Evolutionary conservation across 129 eudicot genomes (phyloP), one percentile per base, ranked within the genome.

Genomic region (Arctium minus): DNA sequence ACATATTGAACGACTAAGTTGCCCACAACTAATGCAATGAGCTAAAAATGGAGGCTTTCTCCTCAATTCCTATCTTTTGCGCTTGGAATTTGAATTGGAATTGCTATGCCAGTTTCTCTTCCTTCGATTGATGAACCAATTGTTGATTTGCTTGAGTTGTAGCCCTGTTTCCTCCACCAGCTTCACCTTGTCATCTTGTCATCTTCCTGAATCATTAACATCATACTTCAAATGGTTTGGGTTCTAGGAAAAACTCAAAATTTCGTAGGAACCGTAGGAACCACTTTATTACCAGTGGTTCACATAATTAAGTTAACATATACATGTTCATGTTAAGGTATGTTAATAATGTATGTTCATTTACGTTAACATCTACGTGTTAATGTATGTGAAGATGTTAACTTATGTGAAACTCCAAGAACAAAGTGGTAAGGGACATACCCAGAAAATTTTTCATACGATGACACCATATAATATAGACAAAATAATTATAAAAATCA

Each of bases 141-240:
- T n/a, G n/a, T n/a, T n/a, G n/a, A n/a, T n/a, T 53, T 91, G 96
- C 86, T 91, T 91, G 36, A 91, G 92, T 88, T 91, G 93, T 85
- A 91, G 76, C 36, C 96, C 96, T 27, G 96, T 91, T 62, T 89
- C 90, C 77, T 91, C 91, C 68, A 91, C 96, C 4, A 91, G 93
- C 68, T 87, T 91, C 56, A 92, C 93, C 87, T 91, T 91, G 74
- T 91, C 96, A 40, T 91, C 96, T 72, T 91, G 93, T 93, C 89
- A 82, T 86, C 38, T 5, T 9, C 22, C 13, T 17, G 2, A 42
- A 48, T 42, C 15, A 29, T 69, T 12, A 69, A 29, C 35, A 69
- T 32, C 73, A 9, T 53, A 53, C n/a, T 53, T 13, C 15, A 53
- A 53, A 15, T 53, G 18, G 18, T 18, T 50, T 50, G n/a, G n/a